Evolutionary conservation across 2,329 filamentous ascomycete species (phyloP).

Genomic region (Ophiostoma piceae): DNA sequence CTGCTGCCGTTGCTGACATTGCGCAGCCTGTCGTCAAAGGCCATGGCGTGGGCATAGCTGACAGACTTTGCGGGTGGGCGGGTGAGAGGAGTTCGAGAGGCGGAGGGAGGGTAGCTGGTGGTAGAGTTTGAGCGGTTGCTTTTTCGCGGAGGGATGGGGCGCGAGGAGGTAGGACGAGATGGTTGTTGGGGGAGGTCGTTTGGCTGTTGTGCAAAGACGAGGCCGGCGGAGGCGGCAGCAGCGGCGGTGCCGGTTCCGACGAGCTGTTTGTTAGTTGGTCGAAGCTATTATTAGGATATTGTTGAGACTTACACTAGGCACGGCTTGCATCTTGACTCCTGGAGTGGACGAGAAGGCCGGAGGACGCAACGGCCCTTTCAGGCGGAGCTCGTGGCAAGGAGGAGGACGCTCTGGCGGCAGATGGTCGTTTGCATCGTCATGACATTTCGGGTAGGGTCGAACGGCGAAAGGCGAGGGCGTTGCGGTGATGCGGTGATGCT

Average conservation of each 20-base stretch:
- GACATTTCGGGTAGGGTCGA: conserved; percentile 30
- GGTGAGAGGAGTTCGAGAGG: conserved; percentile 28
- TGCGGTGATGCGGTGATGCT: not conserved
- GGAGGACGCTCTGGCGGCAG: conserved; percentile 32
- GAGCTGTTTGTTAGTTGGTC: conserved; percentile 40
- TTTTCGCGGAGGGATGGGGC: conserved; percentile 28
- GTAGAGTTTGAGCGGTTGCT: conserved; percentile 25
- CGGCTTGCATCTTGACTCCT: conserved; percentile 38
- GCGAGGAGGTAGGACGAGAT: conserved; percentile 17
- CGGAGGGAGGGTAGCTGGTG: conserved; percentile 14
- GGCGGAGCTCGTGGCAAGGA: conserved; percentile 32
- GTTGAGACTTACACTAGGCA: conserved; percentile 43
- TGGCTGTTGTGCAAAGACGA: conserved; percentile 55
- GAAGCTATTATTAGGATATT: not conserved
- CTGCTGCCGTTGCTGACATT: conserved; percentile 33
- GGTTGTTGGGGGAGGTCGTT: conserved; percentile 36
- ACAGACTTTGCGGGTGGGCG: conserved; percentile 44
- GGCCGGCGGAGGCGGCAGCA: conserved; percentile 54
- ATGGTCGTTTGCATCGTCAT: conserved; percentile 39
- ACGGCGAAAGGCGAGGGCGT: not conserved
- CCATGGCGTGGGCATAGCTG: conserved; percentile 30
- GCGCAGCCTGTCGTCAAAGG: conserved; percentile 22
- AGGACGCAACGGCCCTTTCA: conserved; percentile 32
- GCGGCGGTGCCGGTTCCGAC: conserved; percentile 58
- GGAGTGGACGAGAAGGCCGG: conserved; percentile 22